These are phyloP conservation scores for Blastomyces gilchristii DNA, from an alignment of 2,329 filamentous ascomycete genomes.

Conservation along the genomic window DNA sequence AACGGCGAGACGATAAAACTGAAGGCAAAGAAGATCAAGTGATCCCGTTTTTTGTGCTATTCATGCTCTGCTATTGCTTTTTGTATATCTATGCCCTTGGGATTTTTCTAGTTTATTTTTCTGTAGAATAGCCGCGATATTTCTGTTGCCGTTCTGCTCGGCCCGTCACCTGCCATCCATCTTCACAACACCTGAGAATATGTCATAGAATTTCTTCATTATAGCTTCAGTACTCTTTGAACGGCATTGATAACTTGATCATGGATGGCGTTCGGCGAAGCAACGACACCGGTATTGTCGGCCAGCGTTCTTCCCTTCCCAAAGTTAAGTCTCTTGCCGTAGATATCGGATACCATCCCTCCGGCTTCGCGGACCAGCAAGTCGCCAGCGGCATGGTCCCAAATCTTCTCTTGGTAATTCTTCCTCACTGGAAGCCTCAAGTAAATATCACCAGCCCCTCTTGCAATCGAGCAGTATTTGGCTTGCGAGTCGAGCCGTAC, in stretches of 20 bases:
- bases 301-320: slow-evolving; percentile 72
- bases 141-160: not conserved
- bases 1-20: slow-evolving; percentile 96
- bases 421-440: slow-evolving; percentile 74
- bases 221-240: slow-evolving; percentile 58
- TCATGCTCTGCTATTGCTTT: slow-evolving; percentile 8
- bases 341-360: slow-evolving; percentile 79
- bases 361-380: slow-evolving; percentile 90
- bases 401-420: slow-evolving; percentile 97
- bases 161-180: not conserved
- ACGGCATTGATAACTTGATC: slow-evolving; percentile 68
- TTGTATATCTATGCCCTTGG: slow-evolving; percentile 9
- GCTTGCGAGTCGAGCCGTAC: slow-evolving; percentile 97
- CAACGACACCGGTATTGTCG: slow-evolving; percentile 88
- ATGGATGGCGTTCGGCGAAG: slow-evolving; percentile 69
- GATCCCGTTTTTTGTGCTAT: slow-evolving; percentile 24
- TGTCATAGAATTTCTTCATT: slow-evolving; percentile 20
- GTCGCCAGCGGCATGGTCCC: slow-evolving; percentile 95
- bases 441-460: slow-evolving; percentile 91
- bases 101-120: not conserved
- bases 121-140: slow-evolving; percentile 18
- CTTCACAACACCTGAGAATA: not conserved
- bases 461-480: slow-evolving; percentile 91
- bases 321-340: slow-evolving; percentile 79
- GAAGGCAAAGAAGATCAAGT: slow-evolving; percentile 97